Percentiles rank a stretch among this genome's conserved stretches.
Evolutionary conservation across 2,329 filamentous ascomycete species (phyloP).

Genomic region (Tolypocladium endophyticum): DNA sequence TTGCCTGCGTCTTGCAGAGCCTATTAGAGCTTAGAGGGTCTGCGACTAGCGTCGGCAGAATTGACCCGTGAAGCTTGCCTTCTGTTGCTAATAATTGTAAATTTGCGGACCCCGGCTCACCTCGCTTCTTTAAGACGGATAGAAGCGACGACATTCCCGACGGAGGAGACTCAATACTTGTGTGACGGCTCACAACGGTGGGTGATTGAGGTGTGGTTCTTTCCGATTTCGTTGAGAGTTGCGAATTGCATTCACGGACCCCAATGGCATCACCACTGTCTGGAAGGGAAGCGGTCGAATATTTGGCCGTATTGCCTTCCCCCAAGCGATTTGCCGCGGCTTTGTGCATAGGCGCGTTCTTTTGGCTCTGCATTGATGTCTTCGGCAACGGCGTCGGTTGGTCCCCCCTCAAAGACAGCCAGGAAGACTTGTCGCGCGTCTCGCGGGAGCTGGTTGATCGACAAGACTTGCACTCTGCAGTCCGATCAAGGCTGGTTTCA

Average conservation of each 20-base stretch:
- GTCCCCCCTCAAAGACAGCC: neutral
- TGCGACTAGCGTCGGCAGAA: neutral
- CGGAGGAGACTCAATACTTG: constrained; percentile 9
- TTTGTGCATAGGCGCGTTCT: neutral
- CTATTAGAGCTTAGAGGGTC: neutral
- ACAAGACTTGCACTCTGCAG: neutral
- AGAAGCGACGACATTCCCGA: constrained; percentile 3
- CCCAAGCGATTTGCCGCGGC: neutral
- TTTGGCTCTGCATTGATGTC: neutral
- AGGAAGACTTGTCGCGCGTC: neutral
- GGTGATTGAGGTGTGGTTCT: neutral
- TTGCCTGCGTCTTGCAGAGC: neutral
- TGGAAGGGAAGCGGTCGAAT: neutral
- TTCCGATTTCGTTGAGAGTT: neutral
- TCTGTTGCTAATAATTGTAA: neutral
- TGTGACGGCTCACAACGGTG: constrained; percentile 10
- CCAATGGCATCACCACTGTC: neutral
- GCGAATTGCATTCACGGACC: neutral
- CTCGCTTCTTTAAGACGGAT: constrained; percentile 3
- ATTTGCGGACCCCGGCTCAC: neutral
- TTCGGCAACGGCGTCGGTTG: neutral
- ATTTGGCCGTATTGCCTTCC: too few relatives aligned
- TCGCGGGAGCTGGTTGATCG: neutral
- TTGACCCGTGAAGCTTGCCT: neutral
- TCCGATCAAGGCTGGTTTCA: neutral